Evolutionary conservation across 495 filamentous ascomycete species (phyloP), one percentile per base, ranked within the genome.

Genomic region (Aspergillus steynii): DNA sequence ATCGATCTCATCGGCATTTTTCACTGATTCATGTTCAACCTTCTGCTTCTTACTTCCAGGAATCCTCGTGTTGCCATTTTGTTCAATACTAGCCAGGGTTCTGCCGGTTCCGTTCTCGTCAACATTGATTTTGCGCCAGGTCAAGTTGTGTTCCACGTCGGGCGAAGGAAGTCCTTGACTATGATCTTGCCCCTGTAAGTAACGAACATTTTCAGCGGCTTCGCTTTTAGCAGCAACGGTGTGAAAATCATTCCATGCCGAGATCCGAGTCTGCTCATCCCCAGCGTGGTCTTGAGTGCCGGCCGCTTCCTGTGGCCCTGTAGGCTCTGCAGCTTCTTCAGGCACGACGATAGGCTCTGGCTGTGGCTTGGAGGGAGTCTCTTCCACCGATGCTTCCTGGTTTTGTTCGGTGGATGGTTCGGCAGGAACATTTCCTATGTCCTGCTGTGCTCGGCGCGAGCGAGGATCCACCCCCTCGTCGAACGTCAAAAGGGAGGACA

Each of bases 1-100:
- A 50, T 82, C 76, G 25, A 83, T 85, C 58, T 86, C 80, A 37
- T 83, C 81, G 5, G 67, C 53, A 55, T 85, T 85, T 61, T 75
- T 73, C 42, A 72, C 68, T 5, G 52, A 14, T 12, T 63, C 60
- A 49, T 68, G 61, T 15, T 63, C 14, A 7, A 62, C 31, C 56
- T 71, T 74, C 32, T 66, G 71, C 48, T 68, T 71, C 49, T 74
- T 74, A 32, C 20, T 64, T 4, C 53, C 65, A 9, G 31, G 50
- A 32, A 54, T 29, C 25, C 59, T 60, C 3, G 14, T 27, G 53
- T 29, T 28, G n/a, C 46, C 58, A 20, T 49, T 61, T 27, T 20
- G 61, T 25, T 69, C 65, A 28, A 65, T 48, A 1, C 57, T 58
- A 7, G 52, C 55, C 4, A 65, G 15, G n/a, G 60, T 69, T 25